Base-by-base conservation (phyloP, 225 moss, liverwort and hornwort species). In the Asterella californica region DNA sequence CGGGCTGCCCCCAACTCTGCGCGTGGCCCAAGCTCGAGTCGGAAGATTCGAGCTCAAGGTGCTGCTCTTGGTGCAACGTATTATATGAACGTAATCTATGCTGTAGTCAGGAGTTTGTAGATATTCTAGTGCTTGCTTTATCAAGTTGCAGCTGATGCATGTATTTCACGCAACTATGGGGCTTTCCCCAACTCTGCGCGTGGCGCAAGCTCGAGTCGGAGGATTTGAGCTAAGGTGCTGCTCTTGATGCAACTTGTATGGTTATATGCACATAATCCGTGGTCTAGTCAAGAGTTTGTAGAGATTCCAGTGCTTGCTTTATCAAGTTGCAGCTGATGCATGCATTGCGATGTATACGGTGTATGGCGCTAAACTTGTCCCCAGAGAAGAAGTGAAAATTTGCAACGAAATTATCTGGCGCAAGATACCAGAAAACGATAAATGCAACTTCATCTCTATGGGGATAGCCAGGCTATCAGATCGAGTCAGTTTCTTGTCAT, bases 41-140 rank as follows among this genome's bases (percentile, higher is more conserved):
- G 89, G 93, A 76, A 95, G 88, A 88, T 91, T 99, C 72, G 95
- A 95, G 88, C 88, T 99, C 9, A 99, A 93, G 99, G 95, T 79
- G 55, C 22, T 55, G 19, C 37, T 27, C 9, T 34, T 33, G 50
- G 76, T 50, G 25, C n/a, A n/a, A n/a, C n/a, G 42, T 42, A n/a
- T n/a, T n/a, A n/a, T n/a, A n/a, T n/a, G n/a, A n/a, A n/a, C n/a
- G n/a, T n/a, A n/a, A n/a, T n/a, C n/a, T n/a, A n/a, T n/a, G n/a
- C n/a, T n/a, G n/a, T n/a, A n/a, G n/a, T n/a, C n/a, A n/a, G n/a
- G n/a, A n/a, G n/a, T n/a, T n/a, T n/a, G n/a, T n/a, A n/a, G n/a
- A n/a, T n/a, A n/a, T n/a, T n/a, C n/a, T n/a, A n/a, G n/a, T n/a
- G n/a, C n/a, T n/a, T n/a, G n/a, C n/a, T n/a, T n/a, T n/a, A n/a